phyloP scores from a whole-genome alignment of 345 rosid species.

The Citrus sp. region DNA sequence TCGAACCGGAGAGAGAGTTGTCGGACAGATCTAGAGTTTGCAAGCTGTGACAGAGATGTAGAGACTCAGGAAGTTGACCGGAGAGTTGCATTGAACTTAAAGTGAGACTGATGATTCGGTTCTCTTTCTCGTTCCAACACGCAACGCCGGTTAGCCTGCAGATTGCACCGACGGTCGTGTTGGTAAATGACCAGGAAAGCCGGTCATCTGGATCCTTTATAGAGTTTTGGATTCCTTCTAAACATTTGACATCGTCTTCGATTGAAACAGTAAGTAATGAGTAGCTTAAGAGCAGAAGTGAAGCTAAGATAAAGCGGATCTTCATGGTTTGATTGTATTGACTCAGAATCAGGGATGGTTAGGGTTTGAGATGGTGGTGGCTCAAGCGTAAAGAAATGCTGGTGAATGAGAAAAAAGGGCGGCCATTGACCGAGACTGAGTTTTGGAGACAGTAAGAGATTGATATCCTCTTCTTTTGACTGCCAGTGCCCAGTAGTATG shows the following conservation, averaged over 20 bases:
- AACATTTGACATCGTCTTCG: slow-evolving; percentile 53
- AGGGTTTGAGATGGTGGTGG: neutral
- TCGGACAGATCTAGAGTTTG: slow-evolving; percentile 47
- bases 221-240: slow-evolving; percentile 44
- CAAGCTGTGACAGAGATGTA: slow-evolving; percentile 48
- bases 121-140: slow-evolving; percentile 61
- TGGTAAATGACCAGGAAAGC: slow-evolving; percentile 49
- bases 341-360: neutral
- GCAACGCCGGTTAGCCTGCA: slow-evolving; percentile 52
- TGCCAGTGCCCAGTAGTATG: neutral
- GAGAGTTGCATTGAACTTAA: slow-evolving; percentile 36
- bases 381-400: slow-evolving; percentile 7
- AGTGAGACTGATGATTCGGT: slow-evolving; percentile 38
- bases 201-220: slow-evolving; percentile 32
- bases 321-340: slow-evolving; percentile 16
- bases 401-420: slow-evolving; percentile 4
- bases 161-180: slow-evolving; percentile 40
- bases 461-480: slow-evolving; percentile 1
- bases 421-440: slow-evolving; percentile 37
- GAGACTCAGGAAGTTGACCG: slow-evolving; percentile 49
- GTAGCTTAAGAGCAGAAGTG: neutral
- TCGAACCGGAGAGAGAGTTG: slow-evolving; percentile 46
- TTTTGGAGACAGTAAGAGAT: neutral
- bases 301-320: slow-evolving; percentile 14
- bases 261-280: slow-evolving; percentile 7